These are phyloP conservation scores for Strobilomyces dryophilus DNA, from an alignment of 768 basidiomycete species.

Conservation along the genomic window DNA sequence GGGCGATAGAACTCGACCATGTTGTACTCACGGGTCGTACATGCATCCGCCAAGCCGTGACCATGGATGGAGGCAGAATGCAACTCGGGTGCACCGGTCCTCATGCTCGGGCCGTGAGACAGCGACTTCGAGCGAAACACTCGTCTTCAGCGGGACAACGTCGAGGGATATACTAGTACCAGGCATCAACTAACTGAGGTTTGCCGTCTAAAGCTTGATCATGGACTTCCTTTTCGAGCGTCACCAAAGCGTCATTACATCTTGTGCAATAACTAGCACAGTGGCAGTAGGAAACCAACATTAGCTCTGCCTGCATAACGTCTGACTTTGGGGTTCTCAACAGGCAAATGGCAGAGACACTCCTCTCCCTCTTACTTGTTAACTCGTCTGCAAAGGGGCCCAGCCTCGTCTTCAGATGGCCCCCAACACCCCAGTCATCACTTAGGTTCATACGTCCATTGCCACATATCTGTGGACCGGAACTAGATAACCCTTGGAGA, in stretches of 20 bases:
- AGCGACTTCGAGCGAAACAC: slow-evolving; percentile 42
- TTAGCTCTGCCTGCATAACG: neutral
- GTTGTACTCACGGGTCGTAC: slow-evolving; percentile 63
- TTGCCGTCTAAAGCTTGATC: too few species aligned
- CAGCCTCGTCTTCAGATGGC: slow-evolving; percentile 81
- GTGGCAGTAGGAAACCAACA: neutral
- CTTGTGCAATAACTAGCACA: neutral
- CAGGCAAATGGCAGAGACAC: slow-evolving; percentile 51
- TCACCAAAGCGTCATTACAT: neutral
- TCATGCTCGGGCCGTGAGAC: slow-evolving; percentile 26
- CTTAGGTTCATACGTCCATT: slow-evolving; percentile 70
- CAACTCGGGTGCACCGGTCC: slow-evolving; percentile 40
- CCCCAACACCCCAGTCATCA: slow-evolving; percentile 60
- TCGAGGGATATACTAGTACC: slow-evolving; percentile 1
- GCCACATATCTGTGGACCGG: slow-evolving; percentile 43
- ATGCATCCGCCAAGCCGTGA: slow-evolving; percentile 78
- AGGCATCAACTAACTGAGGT: neutral
- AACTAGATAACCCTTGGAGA: slow-evolving; percentile 72
- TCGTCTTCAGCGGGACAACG: slow-evolving; percentile 30
- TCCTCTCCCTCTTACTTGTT: slow-evolving; percentile 78
- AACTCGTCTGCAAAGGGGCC: slow-evolving; percentile 81
- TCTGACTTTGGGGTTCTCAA: neutral
- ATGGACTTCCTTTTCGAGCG: slow-evolving; percentile 8
- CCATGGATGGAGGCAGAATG: slow-evolving; percentile 81
- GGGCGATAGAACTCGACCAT: neutral